Base-by-base conservation (phyloP, 2,329 filamentous ascomycete genomes). In the Penicillium psychrosexuale region DNA sequence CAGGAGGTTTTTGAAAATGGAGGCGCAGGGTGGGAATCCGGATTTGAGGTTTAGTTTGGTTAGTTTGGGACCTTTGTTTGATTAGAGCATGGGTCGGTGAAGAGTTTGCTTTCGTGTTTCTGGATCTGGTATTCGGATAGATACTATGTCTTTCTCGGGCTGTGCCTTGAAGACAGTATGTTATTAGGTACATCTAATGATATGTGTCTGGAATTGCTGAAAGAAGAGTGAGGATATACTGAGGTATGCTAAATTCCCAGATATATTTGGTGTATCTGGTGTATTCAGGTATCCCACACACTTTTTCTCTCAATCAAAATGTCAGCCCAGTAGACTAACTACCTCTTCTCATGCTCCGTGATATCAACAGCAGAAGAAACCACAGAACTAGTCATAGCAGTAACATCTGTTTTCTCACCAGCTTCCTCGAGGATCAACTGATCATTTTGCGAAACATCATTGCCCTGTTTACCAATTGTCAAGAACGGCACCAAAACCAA, bases 21-120 rank as follows among this genome's bases (percentile, higher is more conserved):
- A 86, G 67, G 72, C 76, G 17, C 78, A 78, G 46, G 82, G 78
- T 5, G 83, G 82, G 12, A 82, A 85, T 56, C 71, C 70, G 8
- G 77, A 79, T 70, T 66, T 86, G 71, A 77, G 84, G 59, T 87
- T 87, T 70, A 86, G 84, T 72, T 68, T 87, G 52, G 80, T 87
- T 51, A 83, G 80, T 54, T 67, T 87, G 61, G 82, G 82, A 38
- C 79, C 82, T 60, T 75, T 75, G 49, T 75, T 85, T 70, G 78
- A 82, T 70, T 80, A 48, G n/a, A 22, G 19, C 13, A 33, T 2
- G 3, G 13, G 5, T 36, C 11, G 19, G 22, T 39, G 22, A 17
- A 22, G 8, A 8, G 5, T 15, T 8, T 40, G 8, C 33, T 40
- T 8, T 39, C 19, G 3, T 2, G 5, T 42, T 47, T 55, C 15